Evolutionary conservation across 208 protist species (phyloP), one percentile per base, ranked within the genome.

Genomic region (Trypanosoma scelopori): DNA sequence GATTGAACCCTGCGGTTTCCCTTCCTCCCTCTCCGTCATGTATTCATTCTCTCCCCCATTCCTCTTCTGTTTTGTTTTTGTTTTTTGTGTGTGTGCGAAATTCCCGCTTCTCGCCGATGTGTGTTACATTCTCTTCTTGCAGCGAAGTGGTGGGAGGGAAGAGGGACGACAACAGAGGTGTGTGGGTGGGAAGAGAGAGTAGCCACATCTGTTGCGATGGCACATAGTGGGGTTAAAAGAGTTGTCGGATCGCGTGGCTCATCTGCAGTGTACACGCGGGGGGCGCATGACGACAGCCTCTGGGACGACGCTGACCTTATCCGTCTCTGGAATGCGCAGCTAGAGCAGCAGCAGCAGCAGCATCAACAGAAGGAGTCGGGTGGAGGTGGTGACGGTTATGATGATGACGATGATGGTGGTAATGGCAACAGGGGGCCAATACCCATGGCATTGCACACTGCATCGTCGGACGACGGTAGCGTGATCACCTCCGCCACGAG

Each of bases 221-320:
- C 39, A 18, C 58, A 46, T 23, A 20, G 52, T 37, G 27, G 39
- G 41, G 20, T 25, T 3, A 60, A 61, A 32, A 27, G 35, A n/a
- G 18, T 2, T 41, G 62, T 41, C 2, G 22, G 13, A 35, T 59
- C 51, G 16, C 23, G 23, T 4, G 22, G 15, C 6, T 27, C 51
- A 9, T 46, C 62, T 42, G 16, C 35, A 15, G 59, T 73, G 2
- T 73, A 48, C 28, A 32, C 49, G 35, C 52, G 51, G 7, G 59
- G 59, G 6, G 16, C 1, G 23, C 81, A 90, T 59, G 52, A 77
- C 41, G 60, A 69, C 6, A 79, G 82, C 5, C 67, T 95, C 0
- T 95, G 90, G 87, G 87, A 95, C 58, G 90, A 95, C 69, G 67
- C 59, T 12, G 85, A 91, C n/a, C 74, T 95, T 18, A 69, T 93